A percentile compares a stretch with the other conserved stretches of the same genome.
Evolutionary conservation across 129 eudicot genomes (phyloP).

Genomic region (Pseudognaphalium luteoalbum): DNA sequence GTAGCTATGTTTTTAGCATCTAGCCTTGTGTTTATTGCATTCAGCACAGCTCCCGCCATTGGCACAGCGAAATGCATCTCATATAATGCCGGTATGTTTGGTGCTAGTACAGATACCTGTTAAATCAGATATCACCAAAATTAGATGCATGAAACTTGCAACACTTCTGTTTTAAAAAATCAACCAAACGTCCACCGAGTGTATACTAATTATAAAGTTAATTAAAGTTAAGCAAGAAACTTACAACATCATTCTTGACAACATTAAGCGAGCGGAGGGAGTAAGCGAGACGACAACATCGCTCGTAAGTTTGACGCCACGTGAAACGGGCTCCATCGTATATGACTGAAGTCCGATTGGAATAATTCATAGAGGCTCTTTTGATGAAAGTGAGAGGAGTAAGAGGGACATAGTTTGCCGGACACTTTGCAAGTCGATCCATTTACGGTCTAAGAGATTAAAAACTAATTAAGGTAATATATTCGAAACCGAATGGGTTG

Average conservation of each 20-base stretch:
- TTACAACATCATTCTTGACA: conserved; percentile 63
- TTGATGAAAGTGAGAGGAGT: conserved; percentile 73
- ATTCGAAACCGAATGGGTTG: too few species aligned
- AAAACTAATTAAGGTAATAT: not conserved
- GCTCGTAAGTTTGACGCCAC: conserved; percentile 62
- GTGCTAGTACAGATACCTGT: conserved; percentile 78
- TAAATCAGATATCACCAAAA: not conserved
- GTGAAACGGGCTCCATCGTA: conserved; percentile 53
- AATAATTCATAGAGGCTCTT: conserved; percentile 61
- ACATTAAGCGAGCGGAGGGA: conserved; percentile 60
- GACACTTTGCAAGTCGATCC: conserved; percentile 39
- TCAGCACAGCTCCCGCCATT: conserved; percentile 81
- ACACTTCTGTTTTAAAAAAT: not conserved
- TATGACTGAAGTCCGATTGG: conserved; percentile 54
- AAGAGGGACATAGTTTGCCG: conserved; percentile 67
- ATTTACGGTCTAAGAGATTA: too few species aligned
- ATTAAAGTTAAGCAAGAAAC: conserved; percentile 9
- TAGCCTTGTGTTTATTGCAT: conserved; percentile 65
- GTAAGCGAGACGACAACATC: conserved; percentile 67
- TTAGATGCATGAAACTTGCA: not conserved
- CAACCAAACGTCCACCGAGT: not conserved
- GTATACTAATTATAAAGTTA: too few species aligned
- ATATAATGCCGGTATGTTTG: conserved; percentile 71
- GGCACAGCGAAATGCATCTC: conserved; percentile 84
- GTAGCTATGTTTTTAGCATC: conserved; percentile 65